Evolutionary conservation across 108 stramenopile genomes (phyloP).

Genomic region (Schizochytrium sp.): DNA sequence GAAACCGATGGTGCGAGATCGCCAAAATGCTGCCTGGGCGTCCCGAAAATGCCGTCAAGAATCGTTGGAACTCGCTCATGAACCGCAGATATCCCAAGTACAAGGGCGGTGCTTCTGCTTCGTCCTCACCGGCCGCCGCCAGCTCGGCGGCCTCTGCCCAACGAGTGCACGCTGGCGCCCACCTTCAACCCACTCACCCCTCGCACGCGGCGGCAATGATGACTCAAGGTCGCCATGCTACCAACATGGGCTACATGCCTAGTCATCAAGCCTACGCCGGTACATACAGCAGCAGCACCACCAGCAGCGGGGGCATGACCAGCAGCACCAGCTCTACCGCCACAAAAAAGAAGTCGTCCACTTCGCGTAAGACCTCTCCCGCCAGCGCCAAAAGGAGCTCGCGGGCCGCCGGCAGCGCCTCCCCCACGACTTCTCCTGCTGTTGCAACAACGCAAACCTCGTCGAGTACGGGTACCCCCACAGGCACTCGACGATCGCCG

Average conservation of each 20-base stretch:
- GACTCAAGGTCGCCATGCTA: no score
- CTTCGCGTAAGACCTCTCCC: background rate
- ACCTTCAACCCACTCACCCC: no score
- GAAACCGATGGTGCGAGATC: slow-evolving; percentile 58
- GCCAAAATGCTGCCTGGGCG: slow-evolving; percentile 56
- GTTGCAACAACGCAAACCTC: no score
- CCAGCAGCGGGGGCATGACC: background rate
- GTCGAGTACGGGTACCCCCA: no score
- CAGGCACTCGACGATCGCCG: no score
- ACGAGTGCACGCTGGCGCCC: no score
- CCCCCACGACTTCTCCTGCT: no score
- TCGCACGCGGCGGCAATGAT: no score
- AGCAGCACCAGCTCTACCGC: background rate
- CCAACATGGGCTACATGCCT: no score
- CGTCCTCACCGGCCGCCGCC: background rate
- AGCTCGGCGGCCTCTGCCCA: background rate
- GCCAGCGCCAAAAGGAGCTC: background rate
- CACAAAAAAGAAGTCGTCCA: background rate
- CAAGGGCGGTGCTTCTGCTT: background rate
- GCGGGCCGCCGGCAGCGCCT: no score
- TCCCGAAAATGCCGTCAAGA: slow-evolving; percentile 59
- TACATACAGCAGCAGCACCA: background rate
- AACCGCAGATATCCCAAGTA: slow-evolving; percentile 44
- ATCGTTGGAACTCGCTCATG: slow-evolving; percentile 59
- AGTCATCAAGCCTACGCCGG: no score